Evolutionary conservation across 176 grass and related monocot species (phyloP).

Genomic region (Oryza officinalis): DNA sequence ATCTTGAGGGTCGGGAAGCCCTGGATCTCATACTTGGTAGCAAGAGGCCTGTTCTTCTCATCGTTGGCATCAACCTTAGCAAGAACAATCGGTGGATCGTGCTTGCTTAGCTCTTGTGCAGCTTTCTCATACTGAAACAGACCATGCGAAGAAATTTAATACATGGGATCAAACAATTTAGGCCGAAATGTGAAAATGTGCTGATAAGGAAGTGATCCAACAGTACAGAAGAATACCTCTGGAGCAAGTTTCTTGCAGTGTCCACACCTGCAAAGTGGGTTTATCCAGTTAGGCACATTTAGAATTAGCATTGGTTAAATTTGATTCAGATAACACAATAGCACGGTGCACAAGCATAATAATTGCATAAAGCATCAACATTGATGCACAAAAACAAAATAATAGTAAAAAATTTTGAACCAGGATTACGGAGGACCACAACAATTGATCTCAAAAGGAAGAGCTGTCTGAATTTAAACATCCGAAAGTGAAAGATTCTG

Average conservation of each 20-base stretch:
- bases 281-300: background rate
- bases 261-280: slow-evolving; percentile 67
- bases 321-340: background rate
- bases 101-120: slow-evolving; percentile 60
- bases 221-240: slow-evolving; percentile 54
- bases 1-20: slow-evolving; percentile 98
- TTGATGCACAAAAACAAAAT: background rate
- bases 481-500: background rate
- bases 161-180: background rate
- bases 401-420: background rate
- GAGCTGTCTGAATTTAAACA: background rate
- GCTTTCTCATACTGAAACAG: slow-evolving; percentile 95
- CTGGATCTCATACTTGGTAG: slow-evolving; percentile 65
- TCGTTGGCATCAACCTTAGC: slow-evolving; percentile 91
- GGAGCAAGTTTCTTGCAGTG: slow-evolving; percentile 87
- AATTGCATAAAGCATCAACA: background rate
- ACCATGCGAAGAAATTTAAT: background rate
- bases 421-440: background rate
- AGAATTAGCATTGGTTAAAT: slow-evolving; percentile 10
- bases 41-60: slow-evolving; percentile 66
- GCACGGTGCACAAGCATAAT: background rate
- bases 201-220: background rate
- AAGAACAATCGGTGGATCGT: slow-evolving; percentile 81
- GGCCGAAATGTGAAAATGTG: background rate
- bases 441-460: background rate